Evolutionary conservation across 1,139 yeast species (phyloP), one percentile per base, ranked within the genome.

Genomic region (Pneumocystis jirovecii): DNA sequence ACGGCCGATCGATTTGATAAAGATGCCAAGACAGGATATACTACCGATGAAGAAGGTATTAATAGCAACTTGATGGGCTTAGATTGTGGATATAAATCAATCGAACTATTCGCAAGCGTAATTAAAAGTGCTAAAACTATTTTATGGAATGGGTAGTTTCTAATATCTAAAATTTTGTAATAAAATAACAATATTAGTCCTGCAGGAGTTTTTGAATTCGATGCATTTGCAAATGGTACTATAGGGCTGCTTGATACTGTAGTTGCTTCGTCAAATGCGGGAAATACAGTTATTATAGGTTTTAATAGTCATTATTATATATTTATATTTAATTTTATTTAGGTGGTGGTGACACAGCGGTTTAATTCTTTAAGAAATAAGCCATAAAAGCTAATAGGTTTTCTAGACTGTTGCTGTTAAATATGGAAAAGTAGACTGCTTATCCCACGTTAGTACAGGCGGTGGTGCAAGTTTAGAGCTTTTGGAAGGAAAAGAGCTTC

Each of bases 401-500:
- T 37, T 59, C 6, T 60, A 60, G 44, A 42, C 97, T 72, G 97
- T 90, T 71, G 96, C 96, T 74, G 90, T 90, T 88, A 91, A 91
- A 83, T 91, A 81, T 79, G 96, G 96, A 76, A 96, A 85, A 71
- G 93, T 89, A 74, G 95, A 88, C 77, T 88, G 90, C 82, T 84
- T 91, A 75, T 89, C 96, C 66, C 97, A 91, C 80, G 96, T 91
- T 71, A 90, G 97, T 71, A 91, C 97, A 70, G 97, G 97, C 80
- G 97, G 97, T 80, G 97, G 97, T 84, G 97, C 97, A 71, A 90
- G 97, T 69, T 84, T 91, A 77, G 97, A 91, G 81, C 86, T 91
- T 77, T 86, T 91, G 77, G 97, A 91, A 82, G 97, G 97, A 81
- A 91, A 91, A 85, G 95, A 83, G 72, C 84, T 91, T 75, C 97